Conservation (phyloP, 2,329 filamentous ascomycete species). For the Penicillium sp. region DNA sequence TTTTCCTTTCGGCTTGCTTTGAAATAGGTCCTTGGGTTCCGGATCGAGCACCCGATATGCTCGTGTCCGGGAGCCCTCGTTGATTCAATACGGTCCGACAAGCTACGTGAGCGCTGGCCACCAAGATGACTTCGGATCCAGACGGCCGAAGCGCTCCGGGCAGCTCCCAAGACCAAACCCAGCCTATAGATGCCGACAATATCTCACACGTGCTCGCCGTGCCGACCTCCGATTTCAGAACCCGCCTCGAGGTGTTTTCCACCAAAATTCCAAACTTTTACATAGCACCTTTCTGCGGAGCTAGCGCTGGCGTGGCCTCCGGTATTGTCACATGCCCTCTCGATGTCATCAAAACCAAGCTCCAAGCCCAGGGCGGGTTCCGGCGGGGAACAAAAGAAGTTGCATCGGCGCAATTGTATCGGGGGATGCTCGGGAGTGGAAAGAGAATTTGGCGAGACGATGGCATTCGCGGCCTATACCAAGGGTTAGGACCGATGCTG, state of each 20-base stretch:
- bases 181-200: conserved; percentile 23
- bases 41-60: conserved; percentile 41
- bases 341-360: conserved; percentile 97
- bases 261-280: conserved; percentile 52
- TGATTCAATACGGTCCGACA: conserved; percentile 39
- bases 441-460: conserved; percentile 82
- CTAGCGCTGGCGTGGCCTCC: conserved; percentile 84
- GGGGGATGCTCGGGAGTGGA: conserved; percentile 81
- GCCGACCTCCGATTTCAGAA: conserved; percentile 30
- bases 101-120: conserved; percentile 37
- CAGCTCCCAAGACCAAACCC: conserved; percentile 29
- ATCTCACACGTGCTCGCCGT: conserved; percentile 28
- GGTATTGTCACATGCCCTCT: conserved; percentile 94
- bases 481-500: conserved; percentile 89
- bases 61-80: conserved; percentile 42
- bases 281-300: conserved; percentile 81
- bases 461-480: conserved; percentile 84
- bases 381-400: conserved; percentile 40
- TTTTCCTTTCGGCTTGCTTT: conserved; percentile 11
- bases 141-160: conserved; percentile 40
- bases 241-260: conserved; percentile 42
- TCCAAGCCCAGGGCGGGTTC: conserved; percentile 92
- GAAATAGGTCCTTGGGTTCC: conserved; percentile 33
- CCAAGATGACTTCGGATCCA: conserved; percentile 47
- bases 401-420: conserved; percentile 63